These are phyloP conservation scores for Alternaria rosae DNA, from an alignment of 2,329 filamentous ascomycete species.

Conservation along the genomic window DNA sequence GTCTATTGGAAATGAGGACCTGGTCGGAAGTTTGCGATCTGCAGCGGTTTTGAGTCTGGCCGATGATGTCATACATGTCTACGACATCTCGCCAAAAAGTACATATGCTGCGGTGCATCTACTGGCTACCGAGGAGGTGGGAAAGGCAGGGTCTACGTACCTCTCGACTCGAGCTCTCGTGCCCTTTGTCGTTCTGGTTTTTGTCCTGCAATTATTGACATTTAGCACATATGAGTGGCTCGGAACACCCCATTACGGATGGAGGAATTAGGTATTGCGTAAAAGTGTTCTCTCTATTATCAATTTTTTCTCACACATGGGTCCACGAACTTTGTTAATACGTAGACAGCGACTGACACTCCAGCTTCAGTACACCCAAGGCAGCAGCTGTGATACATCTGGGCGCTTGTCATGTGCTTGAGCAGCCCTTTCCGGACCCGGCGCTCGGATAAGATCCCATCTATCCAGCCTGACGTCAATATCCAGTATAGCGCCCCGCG, in stretches of 20 bases:
- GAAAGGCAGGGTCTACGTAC: neutral
- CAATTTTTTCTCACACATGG: neutral
- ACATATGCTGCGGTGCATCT: neutral
- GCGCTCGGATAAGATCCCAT: neutral
- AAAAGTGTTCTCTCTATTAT: slow-evolving; percentile 2
- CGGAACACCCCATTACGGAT: neutral
- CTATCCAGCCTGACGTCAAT: neutral
- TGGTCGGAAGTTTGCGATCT: neutral
- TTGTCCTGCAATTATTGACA: neutral
- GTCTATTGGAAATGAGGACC: neutral
- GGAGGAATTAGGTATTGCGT: neutral
- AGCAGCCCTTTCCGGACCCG: neutral
- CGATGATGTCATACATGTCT: neutral
- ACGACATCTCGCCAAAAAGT: neutral
- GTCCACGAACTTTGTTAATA: neutral
- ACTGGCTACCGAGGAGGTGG: neutral
- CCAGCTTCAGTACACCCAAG: neutral
- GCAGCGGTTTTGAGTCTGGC: neutral
- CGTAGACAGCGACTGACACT: neutral
- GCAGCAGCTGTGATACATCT: neutral
- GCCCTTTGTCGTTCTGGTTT: neutral
- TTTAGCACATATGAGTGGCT: neutral
- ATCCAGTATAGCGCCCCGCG: neutral
- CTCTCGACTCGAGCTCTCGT: neutral
- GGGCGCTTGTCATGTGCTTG: neutral